phyloP scores from a whole-genome alignment of 176 grass and related monocot genomes.

The Carex kokanica region DNA sequence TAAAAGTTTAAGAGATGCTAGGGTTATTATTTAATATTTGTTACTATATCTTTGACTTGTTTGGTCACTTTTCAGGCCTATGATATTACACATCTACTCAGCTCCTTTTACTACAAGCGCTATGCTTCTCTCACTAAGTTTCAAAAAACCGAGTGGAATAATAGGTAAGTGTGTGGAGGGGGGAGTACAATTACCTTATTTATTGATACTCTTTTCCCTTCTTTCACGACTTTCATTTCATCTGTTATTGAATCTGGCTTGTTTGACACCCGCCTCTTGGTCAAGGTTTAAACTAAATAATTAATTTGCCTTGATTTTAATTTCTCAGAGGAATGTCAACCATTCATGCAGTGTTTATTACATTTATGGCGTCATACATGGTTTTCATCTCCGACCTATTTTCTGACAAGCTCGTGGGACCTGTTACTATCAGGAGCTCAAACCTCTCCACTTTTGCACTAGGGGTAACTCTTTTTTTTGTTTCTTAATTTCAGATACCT shows the following conservation, averaged over 20 bases:
- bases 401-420: slow-evolving; percentile 53
- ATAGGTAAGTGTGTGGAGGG: slow-evolving; percentile 44
- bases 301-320: not conserved
- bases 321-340: slow-evolving; percentile 96
- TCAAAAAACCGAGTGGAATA: slow-evolving; percentile 94
- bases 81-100: slow-evolving; percentile 59
- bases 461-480: slow-evolving; percentile 48
- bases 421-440: slow-evolving; percentile 64
- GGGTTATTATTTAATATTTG: slow-evolving; percentile 27
- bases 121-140: slow-evolving; percentile 78
- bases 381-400: slow-evolving; percentile 76
- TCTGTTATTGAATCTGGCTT: slow-evolving; percentile 26
- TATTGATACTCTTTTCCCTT: not conserved
- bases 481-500: not conserved
- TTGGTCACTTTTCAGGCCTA: slow-evolving; percentile 47
- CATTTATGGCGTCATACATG: slow-evolving; percentile 67
- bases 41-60: not conserved
- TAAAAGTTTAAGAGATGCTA: not conserved
- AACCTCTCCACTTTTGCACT: slow-evolving; percentile 71
- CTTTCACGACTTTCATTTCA: not conserved
- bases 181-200: not conserved
- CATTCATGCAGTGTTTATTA: slow-evolving; percentile 83
- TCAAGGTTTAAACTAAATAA: slow-evolving; percentile 9
- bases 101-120: slow-evolving; percentile 75
- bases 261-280: not conserved